phyloP scores from a whole-genome alignment of 2,329 filamentous ascomycete genomes.

The Monilinia laxa region DNA sequence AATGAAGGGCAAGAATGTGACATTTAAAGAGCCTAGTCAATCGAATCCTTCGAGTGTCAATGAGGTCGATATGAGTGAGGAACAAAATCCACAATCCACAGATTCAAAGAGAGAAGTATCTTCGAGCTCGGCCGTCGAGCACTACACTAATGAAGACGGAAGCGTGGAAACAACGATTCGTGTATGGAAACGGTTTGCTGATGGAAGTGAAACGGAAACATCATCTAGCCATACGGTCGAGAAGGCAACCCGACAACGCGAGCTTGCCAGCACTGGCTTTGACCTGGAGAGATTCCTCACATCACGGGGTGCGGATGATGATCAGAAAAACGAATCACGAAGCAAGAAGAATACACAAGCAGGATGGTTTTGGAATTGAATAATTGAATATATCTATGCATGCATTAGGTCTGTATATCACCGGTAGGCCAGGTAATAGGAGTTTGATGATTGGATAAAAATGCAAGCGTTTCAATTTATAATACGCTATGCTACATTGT shows the following conservation, averaged over 20 bases:
- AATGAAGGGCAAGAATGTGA: background rate
- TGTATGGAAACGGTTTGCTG: conserved; percentile 24
- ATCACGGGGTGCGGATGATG: background rate
- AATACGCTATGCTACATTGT: conserved; percentile 6
- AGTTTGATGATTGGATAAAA: conserved; percentile 18
- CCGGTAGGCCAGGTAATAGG: conserved; percentile 3
- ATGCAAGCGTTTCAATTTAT: conserved; percentile 6
- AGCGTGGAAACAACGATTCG: conserved; percentile 26
- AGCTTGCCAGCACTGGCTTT: background rate
- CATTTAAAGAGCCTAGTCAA: conserved; percentile 1
- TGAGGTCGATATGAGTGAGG: background rate
- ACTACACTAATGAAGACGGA: conserved; percentile 27
- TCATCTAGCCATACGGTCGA: conserved; percentile 15
- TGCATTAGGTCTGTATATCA: conserved; percentile 4
- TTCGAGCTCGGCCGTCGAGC: conserved; percentile 23
- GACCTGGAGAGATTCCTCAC: background rate
- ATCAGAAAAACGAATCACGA: background rate
- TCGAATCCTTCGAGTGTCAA: background rate
- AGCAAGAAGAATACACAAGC: conserved; percentile 17
- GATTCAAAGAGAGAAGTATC: conserved; percentile 22
- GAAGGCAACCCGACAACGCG: background rate
- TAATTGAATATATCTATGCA: background rate
- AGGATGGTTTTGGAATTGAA: conserved; percentile 30
- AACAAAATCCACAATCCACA: background rate
- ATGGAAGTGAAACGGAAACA: conserved; percentile 27